phyloP scores from a whole-genome alignment of 2,329 filamentous ascomycete genomes.

The Ascochyta lentis region DNA sequence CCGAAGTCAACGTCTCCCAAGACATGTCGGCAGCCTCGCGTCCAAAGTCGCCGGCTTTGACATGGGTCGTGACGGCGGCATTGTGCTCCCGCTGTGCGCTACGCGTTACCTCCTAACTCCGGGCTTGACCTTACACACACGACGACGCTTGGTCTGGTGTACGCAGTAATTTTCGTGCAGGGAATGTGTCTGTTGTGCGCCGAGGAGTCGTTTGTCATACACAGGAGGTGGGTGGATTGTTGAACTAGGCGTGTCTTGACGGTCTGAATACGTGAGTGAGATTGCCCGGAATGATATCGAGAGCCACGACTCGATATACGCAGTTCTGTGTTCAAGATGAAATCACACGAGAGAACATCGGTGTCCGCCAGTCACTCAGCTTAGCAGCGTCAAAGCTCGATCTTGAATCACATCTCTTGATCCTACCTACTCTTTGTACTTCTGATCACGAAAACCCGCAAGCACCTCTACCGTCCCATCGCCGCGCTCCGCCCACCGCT shows the following conservation, averaged over 20 bases:
- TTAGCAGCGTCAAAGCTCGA: too few species aligned
- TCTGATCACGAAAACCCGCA: constrained; percentile 31
- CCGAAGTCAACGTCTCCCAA: not conserved
- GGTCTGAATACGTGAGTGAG: not conserved
- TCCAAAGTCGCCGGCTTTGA: not conserved
- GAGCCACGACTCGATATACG: too few species aligned
- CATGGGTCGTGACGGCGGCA: not conserved
- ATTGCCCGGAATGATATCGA: not conserved
- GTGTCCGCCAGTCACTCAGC: too few species aligned
- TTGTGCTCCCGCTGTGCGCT: not conserved
- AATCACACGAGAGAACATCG: too few species aligned
- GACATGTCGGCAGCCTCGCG: constrained; percentile 6
- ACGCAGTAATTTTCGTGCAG: not conserved
- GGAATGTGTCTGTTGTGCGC: not conserved
- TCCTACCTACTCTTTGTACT: constrained; percentile 26
- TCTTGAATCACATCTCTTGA: too few species aligned
- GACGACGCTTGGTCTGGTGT: not conserved
- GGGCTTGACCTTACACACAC: not conserved
- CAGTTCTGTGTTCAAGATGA: too few species aligned
- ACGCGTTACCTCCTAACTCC: constrained; percentile 4
- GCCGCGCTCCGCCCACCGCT: constrained; percentile 28
- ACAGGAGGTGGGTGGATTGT: not conserved
- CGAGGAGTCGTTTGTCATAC: not conserved
- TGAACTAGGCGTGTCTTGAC: not conserved
- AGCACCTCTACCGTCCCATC: constrained; percentile 33